Evolutionary conservation across 331 rosid genomes (phyloP).

Genomic region (Pyracantha coccinea): DNA sequence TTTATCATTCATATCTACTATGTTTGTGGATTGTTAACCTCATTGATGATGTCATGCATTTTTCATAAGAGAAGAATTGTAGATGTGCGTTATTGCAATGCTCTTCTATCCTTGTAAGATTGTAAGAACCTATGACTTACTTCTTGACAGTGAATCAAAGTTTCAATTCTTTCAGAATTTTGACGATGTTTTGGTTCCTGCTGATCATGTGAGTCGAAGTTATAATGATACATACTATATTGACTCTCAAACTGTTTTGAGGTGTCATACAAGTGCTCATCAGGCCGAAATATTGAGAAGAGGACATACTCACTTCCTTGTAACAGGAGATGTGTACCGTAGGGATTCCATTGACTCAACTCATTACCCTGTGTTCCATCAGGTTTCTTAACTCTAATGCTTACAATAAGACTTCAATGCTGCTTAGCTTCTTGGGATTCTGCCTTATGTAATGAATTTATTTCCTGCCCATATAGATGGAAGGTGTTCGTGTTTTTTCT

Average conservation of each 20-base stretch:
- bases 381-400: constrained; percentile 34
- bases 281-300: constrained; percentile 80
- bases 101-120: background rate
- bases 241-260: constrained; percentile 73
- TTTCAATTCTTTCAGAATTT: constrained; percentile 60
- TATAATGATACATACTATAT: constrained; percentile 86
- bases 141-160: background rate
- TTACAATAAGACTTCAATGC: constrained; percentile 3
- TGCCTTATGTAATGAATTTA: background rate
- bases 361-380: constrained; percentile 96
- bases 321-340: constrained; percentile 94
- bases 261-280: constrained; percentile 99
- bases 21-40: background rate
- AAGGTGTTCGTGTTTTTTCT: constrained; percentile 85
- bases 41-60: background rate
- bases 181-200: constrained; percentile 98
- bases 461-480: constrained; percentile 57
- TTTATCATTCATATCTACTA: background rate
- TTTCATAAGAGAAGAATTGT: background rate
- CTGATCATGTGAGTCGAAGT: constrained; percentile 90
- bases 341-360: constrained; percentile 98
- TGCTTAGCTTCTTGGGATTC: constrained; percentile 9
- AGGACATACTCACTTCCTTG: constrained; percentile 85
- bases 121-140: background rate
- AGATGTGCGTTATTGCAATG: background rate